Evolutionary conservation across 371 early-diverging fungal genomes (phyloP).

Genomic region (Rhizopus arrhizus): DNA sequence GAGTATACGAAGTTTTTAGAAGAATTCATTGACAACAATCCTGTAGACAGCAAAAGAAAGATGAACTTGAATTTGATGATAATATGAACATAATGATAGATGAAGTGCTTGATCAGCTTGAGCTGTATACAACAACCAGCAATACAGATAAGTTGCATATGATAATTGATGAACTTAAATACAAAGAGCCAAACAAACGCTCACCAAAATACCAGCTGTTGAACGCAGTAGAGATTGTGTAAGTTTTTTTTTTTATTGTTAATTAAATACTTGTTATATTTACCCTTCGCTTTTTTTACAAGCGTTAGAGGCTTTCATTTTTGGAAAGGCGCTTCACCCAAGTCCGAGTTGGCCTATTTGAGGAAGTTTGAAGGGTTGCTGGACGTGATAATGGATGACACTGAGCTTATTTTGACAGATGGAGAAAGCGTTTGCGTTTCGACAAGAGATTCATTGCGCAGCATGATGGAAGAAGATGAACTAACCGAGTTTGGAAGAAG

Average conservation of each 20-base stretch:
- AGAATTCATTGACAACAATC: too few species aligned
- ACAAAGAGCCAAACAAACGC: conserved; percentile 13
- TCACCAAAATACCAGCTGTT: conserved; percentile 18
- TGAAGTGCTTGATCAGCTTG: conserved; percentile 17
- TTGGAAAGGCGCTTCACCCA: conserved; percentile 12
- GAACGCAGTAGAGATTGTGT: conserved; percentile 17
- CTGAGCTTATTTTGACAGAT: conserved; percentile 16
- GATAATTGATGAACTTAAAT: conserved; percentile 11
- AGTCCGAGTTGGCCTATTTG: conserved; percentile 13
- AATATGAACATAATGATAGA: conserved; percentile 19
- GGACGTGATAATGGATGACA: conserved; percentile 18
- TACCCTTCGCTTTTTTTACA: conserved; percentile 6
- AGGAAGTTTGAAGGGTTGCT: conserved; percentile 21
- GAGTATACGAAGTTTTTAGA: too few species aligned
- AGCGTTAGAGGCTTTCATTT: conserved; percentile 10
- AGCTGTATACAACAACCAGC: conserved; percentile 12
- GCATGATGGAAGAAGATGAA: conserved; percentile 17
- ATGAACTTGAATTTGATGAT: conserved; percentile 22
- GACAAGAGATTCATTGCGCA: conserved; percentile 16
- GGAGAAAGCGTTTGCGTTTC: conserved; percentile 18
- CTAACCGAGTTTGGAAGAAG: conserved; percentile 14
- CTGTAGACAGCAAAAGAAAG: conserved; percentile 16
- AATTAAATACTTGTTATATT: conserved; percentile 13
- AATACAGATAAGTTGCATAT: conserved; percentile 14
- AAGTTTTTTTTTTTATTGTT: conserved; percentile 19